Base-by-base conservation (phyloP, 2,329 filamentous ascomycete species). In the Didymella sp. region DNA sequence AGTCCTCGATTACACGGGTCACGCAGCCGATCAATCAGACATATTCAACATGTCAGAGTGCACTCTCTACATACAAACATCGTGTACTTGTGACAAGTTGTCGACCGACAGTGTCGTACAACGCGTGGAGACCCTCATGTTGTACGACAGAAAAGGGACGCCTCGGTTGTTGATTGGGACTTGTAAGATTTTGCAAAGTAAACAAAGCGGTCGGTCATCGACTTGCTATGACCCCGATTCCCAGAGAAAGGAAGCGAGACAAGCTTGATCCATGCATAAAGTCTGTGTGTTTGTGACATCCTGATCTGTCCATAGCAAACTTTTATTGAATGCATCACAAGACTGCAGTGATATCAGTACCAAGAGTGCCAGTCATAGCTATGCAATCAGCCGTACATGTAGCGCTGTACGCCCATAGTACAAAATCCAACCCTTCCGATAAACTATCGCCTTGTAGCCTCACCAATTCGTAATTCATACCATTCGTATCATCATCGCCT, bases 401-500 rank as follows among this genome's bases (percentile, higher is more conserved):
- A 42, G 27, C 37, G 27, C 44, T 44, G 57, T 59, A 46, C 37
- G 15, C 43, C 27, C 37, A 41, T 52, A 42, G 15, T 31, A 52
- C 51, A 21, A 15, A 33, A 6, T 6, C 27, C 37, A 22, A 21
- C 28, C 35, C 27, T 35, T 41, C 24, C 43, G 31, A 51, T 50
- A 50, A 27, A 47, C 22, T 21, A 37, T 31, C 33, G 40, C 31
- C 35, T 47, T 19, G 37, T 31, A 28, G 42, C 31, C 35, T 42
- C 45, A 33, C 50, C 37, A 51, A 13, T 30, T 54, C 51, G 22
- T 56, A 41, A 52, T 17, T 61, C 65, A 56, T 71, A 53, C 64
- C 48, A 56, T 58, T 69, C 60, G 59, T 69, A 50, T 51, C 57
- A 57, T 70, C 66, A 49, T 68, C 41, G 53, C 51, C 52, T 69